Evolutionary conservation across 768 basidiomycete genomes (phyloP).

Genomic region (Exsudoporus frostii): DNA sequence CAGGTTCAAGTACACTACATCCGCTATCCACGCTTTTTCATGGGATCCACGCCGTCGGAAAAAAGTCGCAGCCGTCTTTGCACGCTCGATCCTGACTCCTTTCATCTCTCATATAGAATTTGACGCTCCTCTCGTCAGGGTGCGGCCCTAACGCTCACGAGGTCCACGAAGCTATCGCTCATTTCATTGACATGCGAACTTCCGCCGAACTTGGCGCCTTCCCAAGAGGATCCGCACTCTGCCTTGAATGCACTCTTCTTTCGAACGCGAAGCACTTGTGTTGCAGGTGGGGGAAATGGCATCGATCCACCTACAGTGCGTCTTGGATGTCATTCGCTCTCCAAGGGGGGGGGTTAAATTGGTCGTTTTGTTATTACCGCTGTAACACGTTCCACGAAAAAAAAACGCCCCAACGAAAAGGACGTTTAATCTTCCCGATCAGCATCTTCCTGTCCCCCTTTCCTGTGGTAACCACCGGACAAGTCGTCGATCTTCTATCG

Average conservation of each 20-base stretch:
- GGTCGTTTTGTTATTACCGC: conserved; percentile 17
- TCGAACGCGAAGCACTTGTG: conserved; percentile 7
- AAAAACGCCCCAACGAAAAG: conserved; percentile 1
- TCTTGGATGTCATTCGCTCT: conserved; percentile 5
- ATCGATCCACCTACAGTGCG: conserved; percentile 3
- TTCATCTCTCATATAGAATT: conserved; percentile 15
- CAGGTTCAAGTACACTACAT: neutral
- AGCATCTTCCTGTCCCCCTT: neutral
- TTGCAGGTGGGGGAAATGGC: conserved; percentile 3
- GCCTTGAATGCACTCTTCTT: neutral
- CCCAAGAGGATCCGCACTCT: conserved; percentile 21
- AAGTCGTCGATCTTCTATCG: conserved; percentile 6
- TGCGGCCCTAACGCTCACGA: conserved; percentile 3
- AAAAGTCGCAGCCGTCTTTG: conserved; percentile 15
- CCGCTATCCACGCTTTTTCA: conserved; percentile 7
- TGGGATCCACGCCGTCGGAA: conserved; percentile 8
- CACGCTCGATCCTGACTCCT: conserved; percentile 16
- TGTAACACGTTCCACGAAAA: conserved; percentile 9
- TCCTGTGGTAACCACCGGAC: neutral
- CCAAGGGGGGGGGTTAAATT: neutral
- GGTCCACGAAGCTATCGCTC: conserved; percentile 4
- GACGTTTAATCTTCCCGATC: conserved; percentile 2
- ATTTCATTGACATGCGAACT: conserved; percentile 1
- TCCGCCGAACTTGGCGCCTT: conserved; percentile 11
- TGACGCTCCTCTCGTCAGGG: neutral